Evolutionary conservation across 371 early-diverging fungal genomes (phyloP), one percentile per base, ranked within the genome.

Genomic region (Homolaphlyctis polyrhiza): DNA sequence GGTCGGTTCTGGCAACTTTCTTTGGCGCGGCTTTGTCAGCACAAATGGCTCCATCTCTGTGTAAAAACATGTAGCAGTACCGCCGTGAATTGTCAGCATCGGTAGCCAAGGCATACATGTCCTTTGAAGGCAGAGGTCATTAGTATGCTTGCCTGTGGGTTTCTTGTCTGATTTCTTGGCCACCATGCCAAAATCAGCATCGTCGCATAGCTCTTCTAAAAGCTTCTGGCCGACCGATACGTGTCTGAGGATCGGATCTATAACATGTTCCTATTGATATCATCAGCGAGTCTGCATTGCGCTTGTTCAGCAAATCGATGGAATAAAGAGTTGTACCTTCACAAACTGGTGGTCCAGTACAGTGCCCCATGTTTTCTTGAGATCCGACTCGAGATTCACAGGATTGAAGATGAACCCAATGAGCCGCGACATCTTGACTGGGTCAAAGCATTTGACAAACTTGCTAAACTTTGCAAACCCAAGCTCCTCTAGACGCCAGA

Each of bases 391-490:
- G 4, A 75, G 27, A 55, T 70, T 67, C 21, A 43, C 48, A 0
- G 69, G 63, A 48, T 74, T 68, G 60, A 78, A 78, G 14, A 78
- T 18, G 57, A 75, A 78, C 14, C 67, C 66, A 13, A 74, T 60
- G 28, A 75, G 65, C 45, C 60, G 60, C n/a, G 69, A 60, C 73
- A 73, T 72, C 34, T 66, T 71, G 33, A 62, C 43, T 14, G 75
- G 64, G 34, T 70, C 58, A 57, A 57, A 68, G 59, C 62, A 64
- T 34, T 52, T 48, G 51, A 72, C 29, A 62, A 73, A 71, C 45
- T 57, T 35, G 6, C 67, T 36, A 64, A 68, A 68, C n/a, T 47
- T 48, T 2, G 60, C 43, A 45, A 77, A 77, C 2, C 59, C 55
- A 1, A 78, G 55, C 51, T 78, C 78, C 2, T 36, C 60, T 1